phyloP scores from a whole-genome alignment of 228 moss, liverwort and hornwort species.

The Sphagnum fallax region DNA sequence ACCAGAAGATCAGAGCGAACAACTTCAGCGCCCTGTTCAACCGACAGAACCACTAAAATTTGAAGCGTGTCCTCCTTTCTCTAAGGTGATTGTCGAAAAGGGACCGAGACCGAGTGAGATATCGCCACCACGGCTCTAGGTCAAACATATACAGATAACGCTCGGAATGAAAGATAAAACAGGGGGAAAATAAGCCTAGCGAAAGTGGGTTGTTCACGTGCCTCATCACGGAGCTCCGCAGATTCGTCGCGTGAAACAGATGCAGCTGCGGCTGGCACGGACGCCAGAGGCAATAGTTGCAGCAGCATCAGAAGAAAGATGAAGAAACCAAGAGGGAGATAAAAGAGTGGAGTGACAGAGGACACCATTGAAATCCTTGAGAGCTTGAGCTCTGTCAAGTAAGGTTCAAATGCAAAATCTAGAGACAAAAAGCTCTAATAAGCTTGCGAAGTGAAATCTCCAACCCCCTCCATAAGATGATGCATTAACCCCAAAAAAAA shows the following conservation, averaged over 20 bases:
- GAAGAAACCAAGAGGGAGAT: no score
- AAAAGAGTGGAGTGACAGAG: no score
- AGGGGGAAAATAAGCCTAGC: not conserved
- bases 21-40: not conserved
- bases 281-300: no score
- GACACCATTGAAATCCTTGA: no score
- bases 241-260: slow-evolving; percentile 53
- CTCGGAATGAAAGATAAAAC: not conserved
- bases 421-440: no score
- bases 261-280: slow-evolving; percentile 21
- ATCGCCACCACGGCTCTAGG: slow-evolving; percentile 2
- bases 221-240: slow-evolving; percentile 90
- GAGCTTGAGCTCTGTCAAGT: no score
- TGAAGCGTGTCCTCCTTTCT: not conserved
- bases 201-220: slow-evolving; percentile 3
- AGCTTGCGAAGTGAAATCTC: no score
- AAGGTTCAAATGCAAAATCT: no score
- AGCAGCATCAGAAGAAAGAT: no score
- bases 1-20: no score
- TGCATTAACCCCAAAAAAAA: no score
- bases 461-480: no score
- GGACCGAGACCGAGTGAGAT: not conserved
- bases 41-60: not conserved
- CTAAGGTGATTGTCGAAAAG: not conserved
- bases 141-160: not conserved